Percentiles rank a stretch among this genome's conserved stretches.
Evolutionary conservation across 345 rosid genomes (phyloP).

Genomic region (Eucalyptus melliodora): DNA sequence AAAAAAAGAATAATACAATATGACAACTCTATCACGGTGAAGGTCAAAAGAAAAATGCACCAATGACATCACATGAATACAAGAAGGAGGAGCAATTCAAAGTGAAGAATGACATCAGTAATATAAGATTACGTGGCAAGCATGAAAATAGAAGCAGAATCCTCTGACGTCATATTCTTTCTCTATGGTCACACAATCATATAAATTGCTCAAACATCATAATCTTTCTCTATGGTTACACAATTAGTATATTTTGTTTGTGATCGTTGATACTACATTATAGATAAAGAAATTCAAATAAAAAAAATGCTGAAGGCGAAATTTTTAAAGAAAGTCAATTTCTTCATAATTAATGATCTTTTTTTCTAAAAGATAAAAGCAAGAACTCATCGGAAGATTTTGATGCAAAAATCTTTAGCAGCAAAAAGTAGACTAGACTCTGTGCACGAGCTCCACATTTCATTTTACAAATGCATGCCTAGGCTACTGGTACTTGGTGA

Average conservation of each 20-base stretch:
- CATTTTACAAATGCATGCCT: neutral
- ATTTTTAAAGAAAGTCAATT: neutral
- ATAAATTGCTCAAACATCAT: neutral
- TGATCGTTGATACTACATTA: neutral
- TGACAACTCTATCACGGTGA: neutral
- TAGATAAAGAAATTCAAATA: neutral
- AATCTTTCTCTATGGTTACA: neutral
- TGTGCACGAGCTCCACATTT: neutral
- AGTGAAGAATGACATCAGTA: neutral
- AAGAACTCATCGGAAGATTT: neutral
- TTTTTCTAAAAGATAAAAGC: neutral
- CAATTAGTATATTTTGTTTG: neutral
- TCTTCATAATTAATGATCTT: neutral
- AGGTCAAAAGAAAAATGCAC: neutral
- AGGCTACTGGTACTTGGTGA: neutral
- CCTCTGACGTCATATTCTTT: neutral
- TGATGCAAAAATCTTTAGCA: neutral
- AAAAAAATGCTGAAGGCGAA: neutral
- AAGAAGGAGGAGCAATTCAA: neutral
- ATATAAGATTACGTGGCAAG: neutral
- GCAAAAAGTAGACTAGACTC: neutral
- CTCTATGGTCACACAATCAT: neutral
- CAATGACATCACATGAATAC: neutral
- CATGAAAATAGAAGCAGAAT: neutral
- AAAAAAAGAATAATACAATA: neutral